These are phyloP conservation scores for Colletotrichum truncatum DNA, from an alignment of 2,329 filamentous ascomycete genomes.

Conservation along the genomic window DNA sequence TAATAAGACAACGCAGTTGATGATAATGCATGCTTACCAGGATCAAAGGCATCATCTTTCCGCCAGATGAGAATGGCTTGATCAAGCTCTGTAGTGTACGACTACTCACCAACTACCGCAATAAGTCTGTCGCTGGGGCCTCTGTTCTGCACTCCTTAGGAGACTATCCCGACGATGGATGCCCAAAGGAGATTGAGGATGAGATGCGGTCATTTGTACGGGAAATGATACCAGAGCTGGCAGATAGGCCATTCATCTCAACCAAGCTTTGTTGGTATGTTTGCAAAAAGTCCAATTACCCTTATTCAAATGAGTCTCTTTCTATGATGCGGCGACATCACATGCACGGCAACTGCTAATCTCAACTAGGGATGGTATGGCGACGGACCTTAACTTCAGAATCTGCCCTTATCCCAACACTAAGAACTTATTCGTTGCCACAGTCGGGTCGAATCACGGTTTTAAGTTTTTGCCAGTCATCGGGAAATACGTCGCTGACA, in stretches of 20 bases:
- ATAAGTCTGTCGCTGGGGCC: slow-evolving; percentile 29
- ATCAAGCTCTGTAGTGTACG: slow-evolving; percentile 65
- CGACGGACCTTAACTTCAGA: slow-evolving; percentile 39
- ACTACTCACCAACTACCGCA: slow-evolving; percentile 58
- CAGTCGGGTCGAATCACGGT: slow-evolving; percentile 61
- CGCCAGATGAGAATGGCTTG: slow-evolving; percentile 55
- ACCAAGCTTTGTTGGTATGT: slow-evolving; percentile 65
- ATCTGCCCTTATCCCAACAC: slow-evolving; percentile 31
- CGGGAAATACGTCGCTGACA: slow-evolving; percentile 59
- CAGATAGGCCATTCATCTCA: slow-evolving; percentile 55
- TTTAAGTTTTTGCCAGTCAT: slow-evolving; percentile 64
- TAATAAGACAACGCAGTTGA: neutral
- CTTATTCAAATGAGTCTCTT: too few species aligned
- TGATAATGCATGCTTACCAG: neutral
- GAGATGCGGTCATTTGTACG: slow-evolving; percentile 60
- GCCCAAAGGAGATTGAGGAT: slow-evolving; percentile 60
- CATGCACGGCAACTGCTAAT: neutral
- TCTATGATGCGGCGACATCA: too few species aligned
- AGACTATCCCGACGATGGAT: slow-evolving; percentile 42
- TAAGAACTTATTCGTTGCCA: slow-evolving; percentile 56
- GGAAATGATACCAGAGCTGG: slow-evolving; percentile 59
- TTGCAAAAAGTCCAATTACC: neutral
- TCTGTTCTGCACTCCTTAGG: slow-evolving; percentile 34
- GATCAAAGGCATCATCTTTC: slow-evolving; percentile 57
- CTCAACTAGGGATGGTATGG: slow-evolving; percentile 39